phyloP scores from a whole-genome alignment of 768 basidiomycete species.

The Porphyrellus cyaneotinctus region DNA sequence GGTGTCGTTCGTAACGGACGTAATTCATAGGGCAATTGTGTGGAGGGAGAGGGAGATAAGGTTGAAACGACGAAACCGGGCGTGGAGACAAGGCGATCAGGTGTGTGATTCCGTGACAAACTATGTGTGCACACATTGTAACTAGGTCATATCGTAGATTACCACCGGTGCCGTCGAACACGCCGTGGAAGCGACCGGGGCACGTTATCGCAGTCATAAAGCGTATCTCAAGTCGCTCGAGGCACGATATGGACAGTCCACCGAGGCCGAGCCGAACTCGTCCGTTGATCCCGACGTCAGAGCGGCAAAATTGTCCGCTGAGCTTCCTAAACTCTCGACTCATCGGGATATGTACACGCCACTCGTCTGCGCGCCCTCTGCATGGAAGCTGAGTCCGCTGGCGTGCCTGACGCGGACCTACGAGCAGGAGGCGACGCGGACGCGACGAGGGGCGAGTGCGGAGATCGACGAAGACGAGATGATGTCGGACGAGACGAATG shows the following conservation, averaged over 20 bases:
- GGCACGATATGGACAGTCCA: slow-evolving; percentile 4
- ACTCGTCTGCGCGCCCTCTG: slow-evolving; percentile 31
- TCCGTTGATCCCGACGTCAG: slow-evolving; percentile 5
- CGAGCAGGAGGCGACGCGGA: slow-evolving; percentile 16
- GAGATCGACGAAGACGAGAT: slow-evolving; percentile 23
- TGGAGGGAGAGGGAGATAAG: slow-evolving; percentile 55
- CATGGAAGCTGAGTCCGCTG: slow-evolving; percentile 10
- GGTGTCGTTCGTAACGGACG: slow-evolving; percentile 47
- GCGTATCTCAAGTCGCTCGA: slow-evolving; percentile 40
- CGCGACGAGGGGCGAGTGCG: slow-evolving; percentile 16
- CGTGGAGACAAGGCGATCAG: slow-evolving; percentile 49
- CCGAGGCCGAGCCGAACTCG: slow-evolving; percentile 13
- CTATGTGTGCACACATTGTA: neutral
- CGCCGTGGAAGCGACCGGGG: slow-evolving; percentile 47
- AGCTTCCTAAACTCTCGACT: slow-evolving; percentile 8
- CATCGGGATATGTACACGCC: slow-evolving; percentile 36
- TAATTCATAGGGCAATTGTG: slow-evolving; percentile 49
- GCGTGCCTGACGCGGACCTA: slow-evolving; percentile 23
- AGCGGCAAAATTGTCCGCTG: neutral
- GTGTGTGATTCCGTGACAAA: slow-evolving; percentile 23
- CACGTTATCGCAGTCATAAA: slow-evolving; percentile 34
- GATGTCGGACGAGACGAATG: slow-evolving; percentile 35
- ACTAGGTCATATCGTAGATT: slow-evolving; percentile 34
- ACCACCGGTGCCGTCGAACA: slow-evolving; percentile 42
- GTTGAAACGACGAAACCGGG: slow-evolving; percentile 56